Percentiles rank a stretch among this genome's conserved stretches.
Conservation (phyloP, 2,329 filamentous ascomycete species). For the Alternaria panax region DNA sequence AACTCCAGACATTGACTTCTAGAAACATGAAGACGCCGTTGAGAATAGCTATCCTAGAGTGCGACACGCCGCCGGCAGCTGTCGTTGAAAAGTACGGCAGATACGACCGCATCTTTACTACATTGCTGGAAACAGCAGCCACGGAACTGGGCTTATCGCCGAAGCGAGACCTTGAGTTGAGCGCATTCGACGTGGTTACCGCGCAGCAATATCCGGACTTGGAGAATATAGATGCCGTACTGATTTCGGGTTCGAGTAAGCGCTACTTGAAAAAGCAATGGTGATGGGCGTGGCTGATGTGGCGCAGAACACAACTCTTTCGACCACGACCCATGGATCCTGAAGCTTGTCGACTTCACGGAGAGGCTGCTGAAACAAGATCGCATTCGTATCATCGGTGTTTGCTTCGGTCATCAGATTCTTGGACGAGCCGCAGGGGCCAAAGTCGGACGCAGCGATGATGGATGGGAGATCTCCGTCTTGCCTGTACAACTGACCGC, state of each 20-base stretch:
- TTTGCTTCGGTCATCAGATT: constrained; percentile 91
- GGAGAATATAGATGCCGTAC: constrained; percentile 78
- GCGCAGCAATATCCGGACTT: constrained; percentile 74
- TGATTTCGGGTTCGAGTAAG: constrained; percentile 76
- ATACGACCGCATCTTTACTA: constrained; percentile 71
- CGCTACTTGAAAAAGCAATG: background rate
- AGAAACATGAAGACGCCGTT: constrained; percentile 55
- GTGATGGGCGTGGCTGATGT: constrained; percentile 16
- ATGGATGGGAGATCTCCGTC: constrained; percentile 85
- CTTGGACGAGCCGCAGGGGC: constrained; percentile 74
- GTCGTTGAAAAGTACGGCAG: constrained; percentile 70
- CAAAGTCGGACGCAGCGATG: constrained; percentile 70
- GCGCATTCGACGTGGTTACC: constrained; percentile 74
- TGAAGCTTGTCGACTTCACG: constrained; percentile 74
- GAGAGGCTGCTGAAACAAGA: constrained; percentile 66
- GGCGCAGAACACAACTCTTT: constrained; percentile 72
- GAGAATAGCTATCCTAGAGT: constrained; percentile 86
- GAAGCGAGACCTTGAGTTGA: constrained; percentile 62
- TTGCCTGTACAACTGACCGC: constrained; percentile 71
- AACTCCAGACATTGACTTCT: background rate
- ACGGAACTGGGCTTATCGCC: constrained; percentile 54
- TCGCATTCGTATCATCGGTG: constrained; percentile 74
- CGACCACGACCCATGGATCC: constrained; percentile 77
- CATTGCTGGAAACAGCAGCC: constrained; percentile 61
- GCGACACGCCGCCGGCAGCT: constrained; percentile 76